These are phyloP conservation scores for Knoxia roxburghii DNA, from an alignment of 257 asterid species.

Conservation along the genomic window DNA sequence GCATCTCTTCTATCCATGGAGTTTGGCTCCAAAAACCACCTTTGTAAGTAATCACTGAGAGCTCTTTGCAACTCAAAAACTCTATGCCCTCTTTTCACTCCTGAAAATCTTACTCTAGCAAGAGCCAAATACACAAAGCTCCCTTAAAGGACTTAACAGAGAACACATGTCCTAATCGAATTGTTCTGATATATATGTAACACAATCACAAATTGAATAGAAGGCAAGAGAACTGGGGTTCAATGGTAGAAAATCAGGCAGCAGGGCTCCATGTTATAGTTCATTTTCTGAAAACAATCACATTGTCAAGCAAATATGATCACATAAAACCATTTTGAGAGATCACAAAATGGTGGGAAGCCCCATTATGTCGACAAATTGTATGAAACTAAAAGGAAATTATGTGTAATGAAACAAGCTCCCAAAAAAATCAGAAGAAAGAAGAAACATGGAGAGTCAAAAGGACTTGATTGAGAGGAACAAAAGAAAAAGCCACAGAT, in stretches of 20 bases:
- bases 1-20: conserved; percentile 53
- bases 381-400: not conserved
- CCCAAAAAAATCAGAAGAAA: not conserved
- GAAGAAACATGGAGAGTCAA: not conserved
- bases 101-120: not conserved
- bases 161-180: not conserved
- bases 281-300: not conserved
- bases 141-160: not conserved
- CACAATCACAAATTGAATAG: conserved; percentile 3
- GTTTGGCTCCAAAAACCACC: conserved; percentile 8
- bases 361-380: conserved; percentile 9
- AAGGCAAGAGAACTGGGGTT: not conserved
- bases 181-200: not conserved
- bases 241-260: not conserved
- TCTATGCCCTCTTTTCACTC: not conserved
- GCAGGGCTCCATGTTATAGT: conserved; percentile 1
- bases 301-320: conserved; percentile 9
- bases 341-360: not conserved
- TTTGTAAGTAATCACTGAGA: not conserved
- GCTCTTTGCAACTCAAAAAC: conserved; percentile 1
- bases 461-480: not conserved
- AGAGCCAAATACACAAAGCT: conserved; percentile 4
- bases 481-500: not conserved
- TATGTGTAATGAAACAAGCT: not conserved
- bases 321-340: not conserved